Percentiles rank a stretch among this genome's conserved stretches.
Evolutionary conservation across 1,284 basidiomycete species (phyloP).

Genomic region (Naganishia cerealis): DNA sequence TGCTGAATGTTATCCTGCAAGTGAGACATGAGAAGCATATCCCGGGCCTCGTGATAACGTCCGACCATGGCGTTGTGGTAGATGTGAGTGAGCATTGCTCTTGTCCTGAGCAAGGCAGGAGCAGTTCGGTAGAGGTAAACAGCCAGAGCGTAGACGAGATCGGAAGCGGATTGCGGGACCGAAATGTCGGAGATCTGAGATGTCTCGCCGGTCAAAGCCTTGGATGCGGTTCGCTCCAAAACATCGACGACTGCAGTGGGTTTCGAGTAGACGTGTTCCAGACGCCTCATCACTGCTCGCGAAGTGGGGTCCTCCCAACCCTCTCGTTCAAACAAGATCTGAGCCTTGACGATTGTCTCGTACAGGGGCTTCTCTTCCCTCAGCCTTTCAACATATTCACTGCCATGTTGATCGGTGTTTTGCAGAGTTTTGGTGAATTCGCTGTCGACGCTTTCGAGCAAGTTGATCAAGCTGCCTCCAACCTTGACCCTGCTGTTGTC

Average conservation of each 20-base stretch:
- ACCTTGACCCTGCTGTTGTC: constrained; percentile 57
- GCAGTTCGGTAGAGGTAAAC: constrained; percentile 90
- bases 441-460: constrained; percentile 94
- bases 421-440: constrained; percentile 98
- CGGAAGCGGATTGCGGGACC: constrained; percentile 61
- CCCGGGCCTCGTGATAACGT: constrained; percentile 93
- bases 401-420: constrained; percentile 97
- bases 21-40: constrained; percentile 98
- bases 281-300: constrained; percentile 86
- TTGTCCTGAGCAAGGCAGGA: constrained; percentile 85
- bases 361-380: constrained; percentile 95
- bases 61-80: constrained; percentile 96
- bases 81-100: constrained; percentile 96
- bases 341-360: constrained; percentile 85
- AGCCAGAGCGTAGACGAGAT: constrained; percentile 82
- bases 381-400: constrained; percentile 93
- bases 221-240: constrained; percentile 69
- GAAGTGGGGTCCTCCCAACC: constrained; percentile 74
- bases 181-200: constrained; percentile 62
- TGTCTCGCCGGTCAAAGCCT: constrained; percentile 59
- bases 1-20: constrained; percentile 93
- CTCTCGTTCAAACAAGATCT: constrained; percentile 84
- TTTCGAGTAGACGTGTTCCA: constrained; percentile 99
- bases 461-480: constrained; percentile 87
- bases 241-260: constrained; percentile 90